Conservation (phyloP, 2,329 filamentous ascomycete species). For the Monascus ruber region DNA sequence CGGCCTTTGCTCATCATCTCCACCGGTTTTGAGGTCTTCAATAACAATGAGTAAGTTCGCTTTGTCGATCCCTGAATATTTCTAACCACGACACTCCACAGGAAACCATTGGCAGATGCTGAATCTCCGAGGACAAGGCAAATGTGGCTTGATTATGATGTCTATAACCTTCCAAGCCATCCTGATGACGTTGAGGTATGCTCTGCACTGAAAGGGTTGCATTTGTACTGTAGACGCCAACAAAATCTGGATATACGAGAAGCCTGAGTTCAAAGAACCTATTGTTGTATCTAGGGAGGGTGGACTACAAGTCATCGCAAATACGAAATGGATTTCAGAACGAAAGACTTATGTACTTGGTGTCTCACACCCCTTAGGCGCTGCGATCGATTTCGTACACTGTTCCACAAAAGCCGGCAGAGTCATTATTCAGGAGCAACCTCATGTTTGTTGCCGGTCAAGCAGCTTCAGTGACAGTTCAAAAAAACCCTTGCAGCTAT, state of each 20-base stretch:
- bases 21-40: conserved; percentile 8
- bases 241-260: conserved; percentile 5
- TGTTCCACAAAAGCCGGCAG: no score
- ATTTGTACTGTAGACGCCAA: conserved; percentile 10
- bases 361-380: no score
- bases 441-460: no score
- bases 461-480: no score
- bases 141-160: conserved; percentile 11
- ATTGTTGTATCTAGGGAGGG: no score
- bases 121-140: conserved; percentile 11
- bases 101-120: conserved; percentile 10
- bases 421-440: no score
- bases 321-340: no score
- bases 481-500: no score
- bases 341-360: no score
- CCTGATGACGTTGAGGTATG: conserved; percentile 9
- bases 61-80: conserved; percentile 6
- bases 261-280: conserved; percentile 2
- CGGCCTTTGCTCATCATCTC: conserved; percentile 11
- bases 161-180: conserved; percentile 7
- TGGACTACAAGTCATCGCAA: no score
- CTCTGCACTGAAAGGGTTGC: conserved; percentile 6
- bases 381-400: no score
- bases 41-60: conserved; percentile 8
- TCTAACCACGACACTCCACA: conserved; percentile 5